These are phyloP conservation scores for Zymoseptoria tritici DNA, from an alignment of 2,329 filamentous ascomycete species.

Conservation along the genomic window DNA sequence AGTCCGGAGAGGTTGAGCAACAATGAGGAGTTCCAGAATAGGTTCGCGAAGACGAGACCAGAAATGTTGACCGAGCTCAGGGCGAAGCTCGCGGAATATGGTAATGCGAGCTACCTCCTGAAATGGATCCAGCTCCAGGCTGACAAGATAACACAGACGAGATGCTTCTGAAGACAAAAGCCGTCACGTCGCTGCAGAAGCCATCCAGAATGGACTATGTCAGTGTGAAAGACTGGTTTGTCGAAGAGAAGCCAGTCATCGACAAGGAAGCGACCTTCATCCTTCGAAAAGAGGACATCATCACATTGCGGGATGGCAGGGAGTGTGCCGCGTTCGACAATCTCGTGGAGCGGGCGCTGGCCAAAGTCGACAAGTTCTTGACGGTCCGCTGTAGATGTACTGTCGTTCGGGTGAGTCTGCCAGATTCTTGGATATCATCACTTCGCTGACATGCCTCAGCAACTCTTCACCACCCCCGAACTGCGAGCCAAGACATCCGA, in stretches of 20 bases:
- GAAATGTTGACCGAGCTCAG: conserved; percentile 18
- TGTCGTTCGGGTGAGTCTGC: conserved; percentile 23
- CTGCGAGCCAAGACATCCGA: conserved; percentile 32
- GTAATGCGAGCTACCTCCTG: conserved; percentile 4
- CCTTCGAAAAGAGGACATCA: conserved; percentile 35
- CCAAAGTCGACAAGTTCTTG: conserved; percentile 12
- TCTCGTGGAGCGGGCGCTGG: conserved; percentile 26
- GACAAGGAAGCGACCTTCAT: conserved; percentile 31
- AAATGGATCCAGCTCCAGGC: not conserved
- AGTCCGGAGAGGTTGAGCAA: conserved; percentile 1
- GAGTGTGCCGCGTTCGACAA: conserved; percentile 38
- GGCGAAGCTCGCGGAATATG: conserved; percentile 19
- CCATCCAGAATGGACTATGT: conserved; percentile 35
- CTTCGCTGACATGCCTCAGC: conserved; percentile 15
- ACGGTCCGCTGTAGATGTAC: conserved; percentile 24
- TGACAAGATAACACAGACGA: conserved; percentile 22
- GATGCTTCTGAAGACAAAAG: conserved; percentile 33
- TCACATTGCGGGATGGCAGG: conserved; percentile 33
- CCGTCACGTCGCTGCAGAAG: conserved; percentile 32
- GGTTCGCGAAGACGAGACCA: conserved; percentile 10
- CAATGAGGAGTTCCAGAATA: not conserved
- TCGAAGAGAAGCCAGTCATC: conserved; percentile 31
- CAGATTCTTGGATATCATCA: no score
- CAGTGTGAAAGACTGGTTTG: conserved; percentile 32
- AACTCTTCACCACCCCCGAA: conserved; percentile 34